phyloP scores from a whole-genome alignment of 257 asterid species.

The Galeopsis tetrahit region DNA sequence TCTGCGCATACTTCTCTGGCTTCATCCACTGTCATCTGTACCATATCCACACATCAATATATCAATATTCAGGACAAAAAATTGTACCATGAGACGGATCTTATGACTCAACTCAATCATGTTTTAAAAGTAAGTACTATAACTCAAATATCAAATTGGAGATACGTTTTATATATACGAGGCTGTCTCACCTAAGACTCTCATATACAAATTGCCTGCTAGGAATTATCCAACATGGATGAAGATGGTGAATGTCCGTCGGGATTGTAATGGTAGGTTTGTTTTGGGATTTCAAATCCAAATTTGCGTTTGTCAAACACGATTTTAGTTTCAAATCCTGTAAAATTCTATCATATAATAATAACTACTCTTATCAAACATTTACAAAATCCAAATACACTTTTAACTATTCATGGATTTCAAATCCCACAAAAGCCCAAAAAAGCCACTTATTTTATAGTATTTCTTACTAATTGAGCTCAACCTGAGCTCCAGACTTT shows the following conservation, averaged over 20 bases:
- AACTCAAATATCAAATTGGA: too few relatives aligned
- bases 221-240: not conserved
- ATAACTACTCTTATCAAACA: not conserved
- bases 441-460: not conserved
- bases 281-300: not conserved
- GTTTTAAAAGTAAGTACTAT: too few relatives aligned
- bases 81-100: too few relatives aligned
- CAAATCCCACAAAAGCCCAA: not conserved
- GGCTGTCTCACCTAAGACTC: too few relatives aligned
- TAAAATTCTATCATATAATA: too few relatives aligned
- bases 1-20: slow-evolving; percentile 69
- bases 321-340: not conserved
- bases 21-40: slow-evolving; percentile 69
- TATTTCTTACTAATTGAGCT: not conserved
- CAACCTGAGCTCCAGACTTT: not conserved
- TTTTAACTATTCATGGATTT: not conserved
- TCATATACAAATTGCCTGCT: too few relatives aligned
- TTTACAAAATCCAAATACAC: not conserved
- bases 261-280: not conserved
- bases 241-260: not conserved
- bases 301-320: not conserved
- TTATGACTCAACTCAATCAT: too few relatives aligned
- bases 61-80: not conserved
- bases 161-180: too few relatives aligned
- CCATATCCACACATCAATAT: not conserved